Evolutionary conservation across 1,284 basidiomycete genomes (phyloP).

Genomic region (Ustilago cynodontis): DNA sequence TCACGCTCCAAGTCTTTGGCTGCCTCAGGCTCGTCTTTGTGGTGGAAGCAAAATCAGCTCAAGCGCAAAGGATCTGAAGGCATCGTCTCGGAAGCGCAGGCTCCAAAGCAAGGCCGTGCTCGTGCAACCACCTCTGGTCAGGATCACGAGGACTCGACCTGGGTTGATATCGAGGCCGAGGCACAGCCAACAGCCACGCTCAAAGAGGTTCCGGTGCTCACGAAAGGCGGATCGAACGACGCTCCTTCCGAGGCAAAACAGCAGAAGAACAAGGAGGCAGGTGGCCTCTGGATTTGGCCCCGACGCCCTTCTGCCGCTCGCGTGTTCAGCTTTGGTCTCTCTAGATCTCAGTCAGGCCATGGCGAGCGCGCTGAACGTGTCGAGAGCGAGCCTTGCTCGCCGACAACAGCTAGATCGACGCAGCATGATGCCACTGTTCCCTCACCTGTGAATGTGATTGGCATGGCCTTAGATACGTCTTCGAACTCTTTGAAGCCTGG

Average conservation of each 20-base stretch:
- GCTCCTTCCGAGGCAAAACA: background rate
- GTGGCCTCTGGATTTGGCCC: constrained; percentile 31
- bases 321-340: constrained; percentile 12
- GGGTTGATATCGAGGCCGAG: constrained; percentile 10
- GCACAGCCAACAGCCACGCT: background rate
- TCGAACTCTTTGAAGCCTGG: background rate
- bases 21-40: background rate
- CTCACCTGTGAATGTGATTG: constrained; percentile 14
- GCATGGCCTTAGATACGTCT: constrained; percentile 11
- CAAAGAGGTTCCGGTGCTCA: no score
- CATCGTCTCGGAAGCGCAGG: constrained; percentile 12
- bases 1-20: background rate
- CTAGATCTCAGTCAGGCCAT: constrained; percentile 6
- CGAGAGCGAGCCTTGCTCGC: background rate
- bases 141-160: constrained; percentile 3
- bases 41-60: constrained; percentile 27
- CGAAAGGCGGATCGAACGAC: background rate
- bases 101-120: constrained; percentile 14
- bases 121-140: background rate
- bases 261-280: constrained; percentile 7
- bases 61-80: constrained; percentile 26
- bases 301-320: constrained; percentile 13
- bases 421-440: background rate
- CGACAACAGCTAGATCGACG: background rate
- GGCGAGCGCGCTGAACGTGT: background rate